A percentile compares a stretch with the other conserved stretches of the same genome.
Evolutionary conservation across 2,329 filamentous ascomycete genomes (phyloP).

Genomic region (Grosmannia huntii): DNA sequence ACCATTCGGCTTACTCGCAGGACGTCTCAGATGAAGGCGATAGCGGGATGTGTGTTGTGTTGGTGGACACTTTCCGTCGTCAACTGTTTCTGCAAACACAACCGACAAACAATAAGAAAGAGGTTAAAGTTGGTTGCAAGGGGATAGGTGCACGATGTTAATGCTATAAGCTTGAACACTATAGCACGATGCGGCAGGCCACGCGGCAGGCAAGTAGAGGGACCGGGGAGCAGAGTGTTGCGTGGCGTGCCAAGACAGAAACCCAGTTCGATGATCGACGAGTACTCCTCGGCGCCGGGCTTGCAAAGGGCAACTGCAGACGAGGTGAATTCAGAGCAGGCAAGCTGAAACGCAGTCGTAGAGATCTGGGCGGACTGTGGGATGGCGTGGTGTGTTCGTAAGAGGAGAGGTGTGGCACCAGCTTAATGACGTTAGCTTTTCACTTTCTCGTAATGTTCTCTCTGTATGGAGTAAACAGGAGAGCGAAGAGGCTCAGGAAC

Average conservation of each 20-base stretch:
- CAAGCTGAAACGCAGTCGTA: background rate
- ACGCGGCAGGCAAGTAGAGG: background rate
- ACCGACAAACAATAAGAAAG: background rate
- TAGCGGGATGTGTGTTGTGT: no score
- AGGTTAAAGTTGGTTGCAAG: background rate
- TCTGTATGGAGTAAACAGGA: background rate
- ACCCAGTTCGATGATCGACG: background rate
- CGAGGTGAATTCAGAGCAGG: background rate
- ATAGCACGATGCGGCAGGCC: background rate
- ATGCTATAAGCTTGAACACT: conserved; percentile 1
- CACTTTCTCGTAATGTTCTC: background rate
- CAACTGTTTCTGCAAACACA: background rate
- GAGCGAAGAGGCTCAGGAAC: conserved; percentile 5
- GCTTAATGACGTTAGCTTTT: conserved; percentile 10
- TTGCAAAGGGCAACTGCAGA: background rate
- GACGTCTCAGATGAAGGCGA: background rate
- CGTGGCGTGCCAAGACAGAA: background rate
- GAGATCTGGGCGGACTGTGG: background rate
- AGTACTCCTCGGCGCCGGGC: background rate
- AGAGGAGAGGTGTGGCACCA: background rate
- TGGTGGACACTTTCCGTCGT: background rate
- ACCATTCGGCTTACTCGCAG: background rate
- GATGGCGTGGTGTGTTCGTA: background rate
- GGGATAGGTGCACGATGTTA: background rate
- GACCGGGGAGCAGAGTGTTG: background rate